phyloP scores from a whole-genome alignment of 495 filamentous ascomycete genomes.

The Penicillium nucicola region DNA sequence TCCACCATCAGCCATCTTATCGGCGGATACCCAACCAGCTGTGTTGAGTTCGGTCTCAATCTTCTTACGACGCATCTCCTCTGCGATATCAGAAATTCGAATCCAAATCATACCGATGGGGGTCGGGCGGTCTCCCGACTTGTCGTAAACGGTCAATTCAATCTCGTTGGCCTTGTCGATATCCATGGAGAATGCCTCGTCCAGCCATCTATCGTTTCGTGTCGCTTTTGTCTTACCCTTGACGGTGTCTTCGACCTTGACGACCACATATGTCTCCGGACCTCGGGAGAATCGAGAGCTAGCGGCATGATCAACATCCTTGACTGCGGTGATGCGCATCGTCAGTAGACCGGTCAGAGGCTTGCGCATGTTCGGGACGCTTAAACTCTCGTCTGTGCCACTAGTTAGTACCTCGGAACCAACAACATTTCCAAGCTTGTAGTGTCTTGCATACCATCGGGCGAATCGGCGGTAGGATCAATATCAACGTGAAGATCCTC shows the following conservation, averaged over 20 bases:
- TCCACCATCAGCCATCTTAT: constrained; percentile 72
- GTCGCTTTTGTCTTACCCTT: constrained; percentile 86
- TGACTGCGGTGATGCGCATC: constrained; percentile 81
- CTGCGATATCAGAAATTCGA: constrained; percentile 92
- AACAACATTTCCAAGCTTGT: not conserved
- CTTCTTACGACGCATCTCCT: constrained; percentile 96
- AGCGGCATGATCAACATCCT: constrained; percentile 91
- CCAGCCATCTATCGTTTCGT: constrained; percentile 83
- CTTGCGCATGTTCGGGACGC: constrained; percentile 89
- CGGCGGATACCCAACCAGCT: constrained; percentile 94
- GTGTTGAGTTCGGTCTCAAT: constrained; percentile 90
- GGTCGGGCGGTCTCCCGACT: constrained; percentile 78
- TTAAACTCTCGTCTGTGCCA: constrained; percentile 85
- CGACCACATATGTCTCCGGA: constrained; percentile 89
- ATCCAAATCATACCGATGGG: constrained; percentile 97
- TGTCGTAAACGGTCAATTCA: constrained; percentile 96
- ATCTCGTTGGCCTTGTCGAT: constrained; percentile 99
- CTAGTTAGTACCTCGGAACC: constrained; percentile 3
- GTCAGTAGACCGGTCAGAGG: constrained; percentile 86
- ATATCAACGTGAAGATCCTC: constrained; percentile 97
- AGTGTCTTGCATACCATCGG: constrained; percentile 65
- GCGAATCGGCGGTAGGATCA: constrained; percentile 66
- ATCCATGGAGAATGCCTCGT: constrained; percentile 83
- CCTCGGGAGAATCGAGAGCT: constrained; percentile 82
- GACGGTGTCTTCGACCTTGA: constrained; percentile 93